These are phyloP conservation scores for Camellia sinensis DNA, from an alignment of 148 eudicot species.

Conservation along the genomic window DNA sequence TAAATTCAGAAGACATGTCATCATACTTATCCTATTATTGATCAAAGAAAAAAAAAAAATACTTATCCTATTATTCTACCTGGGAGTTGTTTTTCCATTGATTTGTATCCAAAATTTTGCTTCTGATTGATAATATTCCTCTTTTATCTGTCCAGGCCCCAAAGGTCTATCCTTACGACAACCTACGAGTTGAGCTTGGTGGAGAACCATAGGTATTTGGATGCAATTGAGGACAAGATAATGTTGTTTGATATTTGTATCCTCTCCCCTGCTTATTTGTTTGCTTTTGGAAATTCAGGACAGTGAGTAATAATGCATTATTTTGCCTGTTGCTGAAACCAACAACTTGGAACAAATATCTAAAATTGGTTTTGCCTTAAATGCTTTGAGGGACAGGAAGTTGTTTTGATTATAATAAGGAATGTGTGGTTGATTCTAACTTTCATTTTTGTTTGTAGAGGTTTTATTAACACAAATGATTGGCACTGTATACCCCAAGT, in stretches of 20 bases:
- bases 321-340: neutral
- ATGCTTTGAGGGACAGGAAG: neutral
- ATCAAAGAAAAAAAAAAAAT: too few relatives aligned
- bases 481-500: too few relatives aligned
- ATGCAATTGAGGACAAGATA: neutral
- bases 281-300: neutral
- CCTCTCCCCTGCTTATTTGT: slow-evolving; percentile 5
- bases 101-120: too few relatives aligned
- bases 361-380: neutral
- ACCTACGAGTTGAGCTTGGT: slow-evolving; percentile 78
- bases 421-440: too few relatives aligned
- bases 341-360: neutral
- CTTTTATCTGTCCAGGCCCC: slow-evolving; percentile 51
- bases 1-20: neutral
- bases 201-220: slow-evolving; percentile 52
- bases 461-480: too few relatives aligned
- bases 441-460: too few relatives aligned
- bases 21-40: neutral
- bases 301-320: slow-evolving; percentile 1
- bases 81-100: too few relatives aligned
- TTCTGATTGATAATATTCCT: neutral
- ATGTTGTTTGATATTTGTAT: neutral
- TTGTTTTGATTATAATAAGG: neutral
- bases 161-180: slow-evolving; percentile 81
- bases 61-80: too few relatives aligned